A percentile compares a stretch with the other conserved stretches of the same genome.
phyloP scores from a whole-genome alignment of 805 yeast species.

The Nakazawaea wickerhamii region DNA sequence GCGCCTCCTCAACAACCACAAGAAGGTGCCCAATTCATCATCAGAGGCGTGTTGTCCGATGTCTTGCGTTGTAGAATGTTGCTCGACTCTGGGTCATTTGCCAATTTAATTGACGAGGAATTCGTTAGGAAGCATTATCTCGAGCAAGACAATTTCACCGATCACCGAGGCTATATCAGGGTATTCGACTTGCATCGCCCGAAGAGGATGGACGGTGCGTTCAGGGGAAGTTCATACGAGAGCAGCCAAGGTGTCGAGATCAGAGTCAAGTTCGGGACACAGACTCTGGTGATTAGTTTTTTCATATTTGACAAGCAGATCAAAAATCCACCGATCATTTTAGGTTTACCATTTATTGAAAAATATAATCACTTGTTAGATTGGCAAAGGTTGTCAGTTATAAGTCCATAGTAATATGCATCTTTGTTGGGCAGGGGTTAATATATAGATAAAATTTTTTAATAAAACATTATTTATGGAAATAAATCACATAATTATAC shows the following conservation, averaged over 20 bases:
- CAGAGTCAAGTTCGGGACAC: not conserved
- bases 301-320: conserved; percentile 7
- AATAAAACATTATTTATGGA: not conserved
- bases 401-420: not conserved
- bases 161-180: not conserved
- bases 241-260: conserved; percentile 4
- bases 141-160: not conserved
- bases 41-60: not conserved
- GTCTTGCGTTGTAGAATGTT: not conserved
- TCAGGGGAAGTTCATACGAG: not conserved
- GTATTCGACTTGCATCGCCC: not conserved
- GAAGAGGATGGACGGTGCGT: conserved; percentile 6
- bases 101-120: conserved; percentile 5
- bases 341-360: conserved; percentile 5
- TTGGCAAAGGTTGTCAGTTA: conserved; percentile 2
- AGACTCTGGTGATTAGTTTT: not conserved
- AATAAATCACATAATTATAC: conserved; percentile 8
- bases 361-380: not conserved
- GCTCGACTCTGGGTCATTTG: conserved; percentile 9
- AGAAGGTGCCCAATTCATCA: conserved; percentile 3
- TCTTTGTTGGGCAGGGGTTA: too few relatives aligned
- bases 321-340: conserved; percentile 2
- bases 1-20: conserved; percentile 3
- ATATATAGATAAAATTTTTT: too few relatives aligned
- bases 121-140: not conserved